Percentiles rank a stretch among this genome's conserved stretches.
phyloP scores from a whole-genome alignment of 352 stramenopile genomes.

The Halophytophthora batemanensis region DNA sequence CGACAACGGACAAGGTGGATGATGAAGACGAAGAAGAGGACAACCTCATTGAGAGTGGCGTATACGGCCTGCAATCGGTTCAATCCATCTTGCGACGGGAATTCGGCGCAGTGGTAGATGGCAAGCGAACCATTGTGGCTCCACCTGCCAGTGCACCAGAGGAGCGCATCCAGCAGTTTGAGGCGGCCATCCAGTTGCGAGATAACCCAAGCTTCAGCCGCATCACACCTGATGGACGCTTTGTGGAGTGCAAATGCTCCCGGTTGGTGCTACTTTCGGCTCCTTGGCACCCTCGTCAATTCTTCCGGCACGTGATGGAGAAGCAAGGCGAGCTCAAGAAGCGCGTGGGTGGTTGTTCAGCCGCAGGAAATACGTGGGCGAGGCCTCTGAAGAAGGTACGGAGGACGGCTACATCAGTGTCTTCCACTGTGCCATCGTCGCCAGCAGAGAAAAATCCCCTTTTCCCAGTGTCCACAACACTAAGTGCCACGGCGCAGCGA shows the following conservation, averaged over 20 bases:
- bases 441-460: conserved; percentile 8
- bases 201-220: conserved; percentile 47
- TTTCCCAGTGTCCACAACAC: conserved; percentile 8
- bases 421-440: neutral
- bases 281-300: conserved; percentile 57
- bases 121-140: conserved; percentile 10
- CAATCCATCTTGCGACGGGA: conserved; percentile 25
- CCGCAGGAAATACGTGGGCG: neutral
- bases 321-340: conserved; percentile 42
- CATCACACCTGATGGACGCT: conserved; percentile 61
- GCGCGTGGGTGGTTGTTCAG: conserved; percentile 12
- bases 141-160: conserved; percentile 5
- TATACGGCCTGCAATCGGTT: conserved; percentile 32
- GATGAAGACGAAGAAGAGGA: conserved; percentile 1
- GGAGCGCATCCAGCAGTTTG: conserved; percentile 19
- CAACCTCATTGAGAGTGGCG: neutral
- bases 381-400: conserved; percentile 21
- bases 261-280: conserved; percentile 49
- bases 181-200: conserved; percentile 31
- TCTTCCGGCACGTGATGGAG: conserved; percentile 53
- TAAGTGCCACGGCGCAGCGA: conserved; percentile 9
- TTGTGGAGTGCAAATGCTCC: conserved; percentile 65
- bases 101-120: conserved; percentile 25
- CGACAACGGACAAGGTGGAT: neutral
- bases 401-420: neutral